A percentile compares a stretch with the other conserved stretches of the same genome.
Evolutionary conservation across 441 rosid species (phyloP).

Genomic region (Brassica balearica): DNA sequence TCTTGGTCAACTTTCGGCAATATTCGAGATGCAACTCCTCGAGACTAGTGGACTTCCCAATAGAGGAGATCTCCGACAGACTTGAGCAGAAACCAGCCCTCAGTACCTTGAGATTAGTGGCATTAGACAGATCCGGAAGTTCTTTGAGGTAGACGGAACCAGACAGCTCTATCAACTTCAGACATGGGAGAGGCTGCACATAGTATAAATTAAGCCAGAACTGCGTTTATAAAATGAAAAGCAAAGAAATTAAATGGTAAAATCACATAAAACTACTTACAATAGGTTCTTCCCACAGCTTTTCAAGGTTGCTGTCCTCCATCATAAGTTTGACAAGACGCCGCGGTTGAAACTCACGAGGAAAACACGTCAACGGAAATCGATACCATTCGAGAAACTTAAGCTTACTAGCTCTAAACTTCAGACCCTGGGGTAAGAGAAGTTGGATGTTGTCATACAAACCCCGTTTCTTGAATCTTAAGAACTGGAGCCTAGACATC

Average conservation of each 20-base stretch:
- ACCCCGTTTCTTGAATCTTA: neutral
- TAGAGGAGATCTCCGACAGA: neutral
- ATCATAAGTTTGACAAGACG: neutral
- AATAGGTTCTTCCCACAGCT: neutral
- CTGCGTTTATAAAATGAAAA: too few relatives aligned
- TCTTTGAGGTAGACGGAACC: neutral
- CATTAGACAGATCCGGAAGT: conserved; percentile 1
- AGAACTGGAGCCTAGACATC: conserved; percentile 1
- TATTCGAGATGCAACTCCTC: too few relatives aligned
- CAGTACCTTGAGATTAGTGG: neutral
- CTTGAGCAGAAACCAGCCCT: neutral
- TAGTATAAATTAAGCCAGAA: neutral
- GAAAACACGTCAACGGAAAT: neutral
- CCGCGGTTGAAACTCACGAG: neutral
- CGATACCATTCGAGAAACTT: neutral
- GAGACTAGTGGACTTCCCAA: neutral
- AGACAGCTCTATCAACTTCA: neutral
- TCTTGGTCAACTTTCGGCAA: too few relatives aligned
- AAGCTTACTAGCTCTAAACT: neutral
- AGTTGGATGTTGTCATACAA: neutral
- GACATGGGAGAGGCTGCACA: neutral
- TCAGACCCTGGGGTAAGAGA: neutral
- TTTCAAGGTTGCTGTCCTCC: neutral
- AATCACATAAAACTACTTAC: neutral
- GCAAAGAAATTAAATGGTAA: too few relatives aligned